Conservation (phyloP, 345 rosid genomes). For the Aquilaria malaccensis region DNA sequence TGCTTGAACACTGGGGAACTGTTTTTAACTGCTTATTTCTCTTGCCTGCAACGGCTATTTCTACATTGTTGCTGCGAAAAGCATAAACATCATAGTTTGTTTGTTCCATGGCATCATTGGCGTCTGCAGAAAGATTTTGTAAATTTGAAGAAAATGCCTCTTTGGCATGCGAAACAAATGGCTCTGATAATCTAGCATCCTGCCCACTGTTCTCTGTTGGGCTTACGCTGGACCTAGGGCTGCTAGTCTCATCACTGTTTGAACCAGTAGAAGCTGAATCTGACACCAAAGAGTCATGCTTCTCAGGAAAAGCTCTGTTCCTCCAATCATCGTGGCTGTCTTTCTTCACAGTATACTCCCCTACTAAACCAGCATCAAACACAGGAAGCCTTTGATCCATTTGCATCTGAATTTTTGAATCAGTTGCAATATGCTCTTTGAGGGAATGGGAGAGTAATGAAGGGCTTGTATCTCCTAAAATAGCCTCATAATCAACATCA, state of each 20-base stretch:
- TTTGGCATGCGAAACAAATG: conserved; percentile 7
- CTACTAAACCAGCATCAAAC: conserved; percentile 10
- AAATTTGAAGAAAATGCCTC: conserved; percentile 12
- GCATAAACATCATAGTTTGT: conserved; percentile 10
- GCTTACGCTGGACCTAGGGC: conserved; percentile 13
- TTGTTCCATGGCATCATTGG: conserved; percentile 8
- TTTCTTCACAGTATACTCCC: conserved; percentile 4
- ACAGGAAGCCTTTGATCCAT: conserved; percentile 7
- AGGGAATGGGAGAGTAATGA: conserved; percentile 7
- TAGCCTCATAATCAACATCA: conserved; percentile 14
- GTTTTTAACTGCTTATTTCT: conserved; percentile 23
- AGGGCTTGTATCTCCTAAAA: conserved; percentile 11
- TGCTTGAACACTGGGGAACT: conserved; percentile 17
- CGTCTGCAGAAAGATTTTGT: conserved; percentile 16
- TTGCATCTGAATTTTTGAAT: conserved; percentile 13
- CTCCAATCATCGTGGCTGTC: conserved; percentile 6
- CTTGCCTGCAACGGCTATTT: conserved; percentile 16
- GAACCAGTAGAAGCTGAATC: conserved; percentile 26
- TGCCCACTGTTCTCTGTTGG: conserved; percentile 9
- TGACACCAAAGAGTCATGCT: conserved; percentile 16
- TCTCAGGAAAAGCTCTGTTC: conserved; percentile 13
- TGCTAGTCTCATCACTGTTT: conserved; percentile 15
- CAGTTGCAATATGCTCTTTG: conserved; percentile 9
- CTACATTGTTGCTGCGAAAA: conserved; percentile 10
- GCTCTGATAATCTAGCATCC: conserved; percentile 13